These are phyloP conservation scores for Nakazawaea laoshanensis DNA, from an alignment of 805 yeast genomes.

Conservation along the genomic window DNA sequence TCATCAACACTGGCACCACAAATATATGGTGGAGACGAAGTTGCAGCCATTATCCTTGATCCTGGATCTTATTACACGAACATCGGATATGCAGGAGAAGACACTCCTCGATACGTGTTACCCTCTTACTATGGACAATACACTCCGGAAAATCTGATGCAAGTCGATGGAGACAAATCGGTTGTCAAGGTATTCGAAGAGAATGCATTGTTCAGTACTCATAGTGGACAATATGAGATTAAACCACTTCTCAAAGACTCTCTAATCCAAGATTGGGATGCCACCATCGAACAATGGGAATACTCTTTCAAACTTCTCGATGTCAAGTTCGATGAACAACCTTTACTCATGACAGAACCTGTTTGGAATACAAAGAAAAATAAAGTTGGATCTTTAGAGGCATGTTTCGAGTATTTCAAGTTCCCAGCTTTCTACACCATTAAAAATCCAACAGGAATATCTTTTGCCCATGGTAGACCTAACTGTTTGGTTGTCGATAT, in stretches of 20 bases:
- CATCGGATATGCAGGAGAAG: conserved; percentile 90
- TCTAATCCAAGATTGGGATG: conserved; percentile 77
- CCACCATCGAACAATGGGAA: conserved; percentile 65
- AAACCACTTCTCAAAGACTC: conserved; percentile 55
- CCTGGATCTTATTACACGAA: conserved; percentile 83
- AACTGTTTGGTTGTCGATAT: conserved; percentile 80
- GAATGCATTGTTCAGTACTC: conserved; percentile 30
- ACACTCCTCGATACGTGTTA: conserved; percentile 65
- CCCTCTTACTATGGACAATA: conserved; percentile 59
- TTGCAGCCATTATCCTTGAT: conserved; percentile 84
- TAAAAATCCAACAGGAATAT: conserved; percentile 77
- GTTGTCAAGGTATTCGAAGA: conserved; percentile 20
- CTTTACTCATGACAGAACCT: conserved; percentile 78
- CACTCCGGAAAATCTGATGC: conserved; percentile 12
- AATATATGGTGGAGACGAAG: conserved; percentile 68
- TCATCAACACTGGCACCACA: conserved; percentile 32
- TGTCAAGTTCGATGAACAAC: conserved; percentile 56
- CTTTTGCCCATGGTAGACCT: conserved; percentile 85
- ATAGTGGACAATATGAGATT: conserved; percentile 37
- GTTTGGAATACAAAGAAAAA: conserved; percentile 70
- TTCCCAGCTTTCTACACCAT: conserved; percentile 80
- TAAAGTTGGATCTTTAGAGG: conserved; percentile 63
- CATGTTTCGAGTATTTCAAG: conserved; percentile 55
- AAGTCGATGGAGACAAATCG: conserved; percentile 11
- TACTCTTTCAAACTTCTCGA: conserved; percentile 47